phyloP scores from a whole-genome alignment of 192 early-diverging fungal species.

The Diversispora epigaea region DNA sequence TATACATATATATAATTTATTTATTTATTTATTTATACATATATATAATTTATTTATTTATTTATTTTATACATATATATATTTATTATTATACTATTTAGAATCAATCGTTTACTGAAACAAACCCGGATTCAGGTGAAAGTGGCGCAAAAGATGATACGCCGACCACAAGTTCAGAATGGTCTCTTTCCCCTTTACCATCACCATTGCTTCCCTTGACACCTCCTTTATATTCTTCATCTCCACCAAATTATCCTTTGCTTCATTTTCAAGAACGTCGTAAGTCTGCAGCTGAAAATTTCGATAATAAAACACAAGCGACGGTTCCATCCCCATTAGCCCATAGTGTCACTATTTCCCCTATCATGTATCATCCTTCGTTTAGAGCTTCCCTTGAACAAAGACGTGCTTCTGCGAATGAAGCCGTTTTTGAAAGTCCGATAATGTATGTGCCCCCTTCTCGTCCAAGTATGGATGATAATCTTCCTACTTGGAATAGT shows the following conservation, averaged over 20 bases:
- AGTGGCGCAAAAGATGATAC: conserved; percentile 7
- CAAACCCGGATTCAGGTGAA: conserved; percentile 14
- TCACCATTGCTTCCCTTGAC: conserved; percentile 28
- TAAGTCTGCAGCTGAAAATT: conserved; percentile 15
- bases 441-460: conserved; percentile 14
- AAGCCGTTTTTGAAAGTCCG: conserved; percentile 28
- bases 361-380: neutral
- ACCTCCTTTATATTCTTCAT: conserved; percentile 20
- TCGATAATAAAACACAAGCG: neutral
- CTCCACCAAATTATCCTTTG: neutral
- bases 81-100: neutral
- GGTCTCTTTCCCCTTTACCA: conserved; percentile 31
- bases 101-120: conserved; percentile 19
- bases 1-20: neutral
- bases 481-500: conserved; percentile 16
- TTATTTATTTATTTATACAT: neutral
- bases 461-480: conserved; percentile 30
- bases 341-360: conserved; percentile 3
- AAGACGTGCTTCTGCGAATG: conserved; percentile 30
- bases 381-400: conserved; percentile 7
- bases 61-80: too few species aligned
- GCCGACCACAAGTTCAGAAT: conserved; percentile 24
- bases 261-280: neutral
- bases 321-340: conserved; percentile 23
- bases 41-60: conserved; percentile 1